Base-by-base conservation (phyloP, 2,329 filamentous ascomycete species). In the Blumeriella jaapii region DNA sequence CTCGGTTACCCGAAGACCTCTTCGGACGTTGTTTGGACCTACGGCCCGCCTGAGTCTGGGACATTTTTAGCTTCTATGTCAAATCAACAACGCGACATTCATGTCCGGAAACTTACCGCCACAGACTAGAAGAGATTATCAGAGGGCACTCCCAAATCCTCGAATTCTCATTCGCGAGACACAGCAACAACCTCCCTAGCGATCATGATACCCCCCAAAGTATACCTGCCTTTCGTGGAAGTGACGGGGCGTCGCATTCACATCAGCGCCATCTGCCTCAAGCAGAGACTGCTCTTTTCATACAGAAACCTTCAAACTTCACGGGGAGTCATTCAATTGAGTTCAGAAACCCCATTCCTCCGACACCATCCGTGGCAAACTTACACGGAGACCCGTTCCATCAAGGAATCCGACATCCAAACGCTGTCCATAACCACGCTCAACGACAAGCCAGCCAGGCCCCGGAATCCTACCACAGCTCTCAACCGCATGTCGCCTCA, bases 111-210 rank as follows among this genome's bases (percentile, higher is more conserved):
- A 19, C 28, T 39, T 12, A 39, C 23, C 15, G 9, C 22, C 8
- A 15, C 10, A 39, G 71, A 49, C 64, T 83, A 9, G 78, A 83
- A 54, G 70, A 75, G 38, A 71, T 80, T 28, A 60, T 83, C 30
- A 67, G 71, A 34, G 64, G 69, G 0, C 79, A 84, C 57, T 70
- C 74, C 30, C 74, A 77, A 44, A 74, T 82, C 30, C 62, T 83
- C 2, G 73, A 80, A 46, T 65, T 62, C 17, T 67, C 69, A 35
- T 64, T 76, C 30, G 29, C 33, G 51, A 59, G 49, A 61, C 37
- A 50, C 30, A 41, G 40, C 50, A 40, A 46, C 36, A 45, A 62
- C 34, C 63, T 64, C 29, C 72, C 68, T 49, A 72, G 69, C 48
- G 71, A 76, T 37, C 67, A 72, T 41, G 66, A 65, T 36, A 73